These are phyloP conservation scores for Acacia melanoxylon DNA, from an alignment of 306 rosid genomes.

Conservation along the genomic window DNA sequence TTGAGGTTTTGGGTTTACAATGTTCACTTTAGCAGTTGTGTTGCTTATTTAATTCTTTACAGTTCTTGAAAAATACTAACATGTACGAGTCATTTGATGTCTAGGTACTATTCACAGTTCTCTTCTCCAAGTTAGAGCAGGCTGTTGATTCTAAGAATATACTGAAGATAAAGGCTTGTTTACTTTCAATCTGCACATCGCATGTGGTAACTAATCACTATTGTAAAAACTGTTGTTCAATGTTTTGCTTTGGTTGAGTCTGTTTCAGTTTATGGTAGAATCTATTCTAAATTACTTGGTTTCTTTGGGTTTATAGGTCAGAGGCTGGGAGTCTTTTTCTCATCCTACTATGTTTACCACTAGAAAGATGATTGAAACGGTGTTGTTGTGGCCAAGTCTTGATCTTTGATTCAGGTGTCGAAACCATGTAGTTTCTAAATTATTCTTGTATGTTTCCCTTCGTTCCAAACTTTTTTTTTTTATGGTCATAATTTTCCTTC, in stretches of 20 bases:
- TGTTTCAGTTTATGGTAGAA: constrained; percentile 29
- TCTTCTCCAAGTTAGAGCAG: constrained; percentile 54
- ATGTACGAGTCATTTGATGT: constrained; percentile 21
- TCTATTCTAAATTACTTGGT: constrained; percentile 23
- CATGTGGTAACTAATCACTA: constrained; percentile 59
- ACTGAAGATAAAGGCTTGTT: constrained; percentile 65
- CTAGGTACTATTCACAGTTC: constrained; percentile 70
- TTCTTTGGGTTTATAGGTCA: constrained; percentile 55
- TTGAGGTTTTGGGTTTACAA: neutral
- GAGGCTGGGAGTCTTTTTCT: constrained; percentile 62
- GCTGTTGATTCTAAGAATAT: constrained; percentile 50
- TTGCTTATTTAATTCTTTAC: neutral
- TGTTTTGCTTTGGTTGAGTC: constrained; percentile 17
- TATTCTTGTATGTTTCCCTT: constrained; percentile 14
- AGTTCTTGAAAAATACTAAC: constrained; percentile 30
- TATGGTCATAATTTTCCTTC: constrained; percentile 18
- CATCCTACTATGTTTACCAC: constrained; percentile 57
- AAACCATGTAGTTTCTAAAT: constrained; percentile 17
- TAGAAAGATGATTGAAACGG: constrained; percentile 59
- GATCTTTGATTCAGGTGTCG: constrained; percentile 81
- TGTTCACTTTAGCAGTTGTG: neutral
- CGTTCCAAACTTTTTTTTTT: constrained; percentile 12
- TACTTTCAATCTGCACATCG: constrained; percentile 83
- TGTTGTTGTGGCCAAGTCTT: constrained; percentile 75
- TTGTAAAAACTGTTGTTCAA: constrained; percentile 9